phyloP scores from a whole-genome alignment of 164 flowering plant species.

The Vitis cinerea region DNA sequence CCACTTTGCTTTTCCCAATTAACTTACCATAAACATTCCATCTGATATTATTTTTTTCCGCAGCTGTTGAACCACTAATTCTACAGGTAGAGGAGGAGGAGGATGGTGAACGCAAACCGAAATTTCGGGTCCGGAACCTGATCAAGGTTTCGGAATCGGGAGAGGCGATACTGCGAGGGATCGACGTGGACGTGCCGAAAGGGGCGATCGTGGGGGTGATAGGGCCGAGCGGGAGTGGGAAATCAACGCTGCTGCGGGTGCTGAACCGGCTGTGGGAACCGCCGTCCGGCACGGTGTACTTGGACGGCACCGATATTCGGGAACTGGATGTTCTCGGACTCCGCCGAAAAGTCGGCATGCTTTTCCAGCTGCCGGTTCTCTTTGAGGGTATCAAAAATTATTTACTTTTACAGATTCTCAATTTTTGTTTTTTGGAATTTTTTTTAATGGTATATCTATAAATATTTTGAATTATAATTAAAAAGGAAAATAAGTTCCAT shows the following conservation, averaged over 20 bases:
- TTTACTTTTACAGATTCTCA: neutral
- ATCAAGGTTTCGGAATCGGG: constrained; percentile 31
- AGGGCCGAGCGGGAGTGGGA: constrained; percentile 55
- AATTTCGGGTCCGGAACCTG: constrained; percentile 27
- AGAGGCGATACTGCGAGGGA: constrained; percentile 22
- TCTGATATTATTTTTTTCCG: no score
- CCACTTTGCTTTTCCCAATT: no score
- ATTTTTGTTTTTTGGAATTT: no score
- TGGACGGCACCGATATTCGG: constrained; percentile 45
- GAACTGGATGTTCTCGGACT: constrained; percentile 38
- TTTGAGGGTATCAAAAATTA: constrained; percentile 30
- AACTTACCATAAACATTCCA: no score
- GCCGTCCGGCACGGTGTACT: constrained; percentile 27
- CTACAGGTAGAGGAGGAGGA: no score
- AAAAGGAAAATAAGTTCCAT: no score
- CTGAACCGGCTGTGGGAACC: constrained; percentile 58
- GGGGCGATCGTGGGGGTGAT: constrained; percentile 44
- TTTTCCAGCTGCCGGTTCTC: constrained; percentile 49
- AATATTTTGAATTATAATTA: no score
- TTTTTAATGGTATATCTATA: no score
- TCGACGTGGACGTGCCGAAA: constrained; percentile 31
- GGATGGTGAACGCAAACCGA: constrained; percentile 4
- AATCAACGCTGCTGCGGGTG: constrained; percentile 40
- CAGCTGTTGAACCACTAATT: no score
- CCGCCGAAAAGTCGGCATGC: constrained; percentile 55